These are phyloP conservation scores for Nadsonia starkeyi-henricii DNA, from an alignment of 1,139 yeast species.

Conservation along the genomic window DNA sequence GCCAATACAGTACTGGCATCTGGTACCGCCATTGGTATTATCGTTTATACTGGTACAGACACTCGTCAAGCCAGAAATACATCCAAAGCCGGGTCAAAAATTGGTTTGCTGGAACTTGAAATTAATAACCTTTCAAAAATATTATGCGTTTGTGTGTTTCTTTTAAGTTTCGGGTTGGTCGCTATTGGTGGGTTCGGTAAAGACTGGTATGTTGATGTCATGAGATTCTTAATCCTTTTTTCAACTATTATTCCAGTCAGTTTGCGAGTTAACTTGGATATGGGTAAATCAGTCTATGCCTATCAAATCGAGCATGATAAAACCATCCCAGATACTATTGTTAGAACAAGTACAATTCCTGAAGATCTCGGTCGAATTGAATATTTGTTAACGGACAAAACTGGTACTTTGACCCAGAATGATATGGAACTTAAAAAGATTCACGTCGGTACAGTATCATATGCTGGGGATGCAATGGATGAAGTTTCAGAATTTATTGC, in stretches of 20 bases:
- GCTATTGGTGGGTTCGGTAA: conserved; percentile 62
- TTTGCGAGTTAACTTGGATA: conserved; percentile 80
- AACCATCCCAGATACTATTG: conserved; percentile 74
- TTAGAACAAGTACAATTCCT: conserved; percentile 93
- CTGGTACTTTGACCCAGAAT: conserved; percentile 95
- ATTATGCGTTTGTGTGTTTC: conserved; percentile 72
- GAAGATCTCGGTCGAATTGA: conserved; percentile 96
- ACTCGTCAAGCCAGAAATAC: conserved; percentile 94
- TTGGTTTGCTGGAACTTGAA: conserved; percentile 80
- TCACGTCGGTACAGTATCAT: conserved; percentile 85
- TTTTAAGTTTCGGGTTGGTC: conserved; percentile 64
- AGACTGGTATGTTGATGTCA: conserved; percentile 77
- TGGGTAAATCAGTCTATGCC: conserved; percentile 93
- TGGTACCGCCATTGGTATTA: conserved; percentile 78
- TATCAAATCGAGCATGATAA: conserved; percentile 83
- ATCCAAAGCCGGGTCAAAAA: conserved; percentile 76
- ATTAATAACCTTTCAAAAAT: conserved; percentile 81
- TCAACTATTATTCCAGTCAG: conserved; percentile 95
- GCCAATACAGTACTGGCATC: conserved; percentile 95
- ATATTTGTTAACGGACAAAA: conserved; percentile 81
- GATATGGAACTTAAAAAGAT: conserved; percentile 94
- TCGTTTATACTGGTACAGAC: conserved; percentile 81
- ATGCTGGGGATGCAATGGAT: conserved; percentile 85
- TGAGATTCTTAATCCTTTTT: conserved; percentile 81
- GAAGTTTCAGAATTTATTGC: conserved; percentile 60